Evolutionary conservation across 768 basidiomycete species (phyloP).

Genomic region (Boletus rufocinnamomeus): DNA sequence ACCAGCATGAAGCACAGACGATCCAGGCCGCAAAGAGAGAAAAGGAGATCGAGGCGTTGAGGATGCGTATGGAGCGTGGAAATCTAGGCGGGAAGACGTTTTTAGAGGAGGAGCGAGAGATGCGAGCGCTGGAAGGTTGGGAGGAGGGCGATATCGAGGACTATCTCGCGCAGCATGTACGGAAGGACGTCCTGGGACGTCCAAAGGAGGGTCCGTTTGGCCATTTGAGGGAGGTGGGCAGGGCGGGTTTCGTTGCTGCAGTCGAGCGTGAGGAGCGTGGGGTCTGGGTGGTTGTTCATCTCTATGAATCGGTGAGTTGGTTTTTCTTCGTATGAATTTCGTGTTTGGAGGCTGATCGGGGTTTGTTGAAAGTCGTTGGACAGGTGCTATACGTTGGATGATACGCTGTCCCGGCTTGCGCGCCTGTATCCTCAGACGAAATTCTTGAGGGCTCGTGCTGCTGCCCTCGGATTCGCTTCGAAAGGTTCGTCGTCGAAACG

Average conservation of each 20-base stretch:
- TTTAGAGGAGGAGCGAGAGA: slow-evolving; percentile 74
- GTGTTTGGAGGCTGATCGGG: slow-evolving; percentile 3
- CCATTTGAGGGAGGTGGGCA: slow-evolving; percentile 78
- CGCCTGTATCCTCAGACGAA: slow-evolving; percentile 71
- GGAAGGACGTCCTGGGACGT: slow-evolving; percentile 49
- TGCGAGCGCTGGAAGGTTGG: slow-evolving; percentile 46
- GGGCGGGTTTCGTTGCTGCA: slow-evolving; percentile 69
- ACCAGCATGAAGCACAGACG: slow-evolving; percentile 67
- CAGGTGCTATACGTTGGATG: slow-evolving; percentile 71
- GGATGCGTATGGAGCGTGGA: slow-evolving; percentile 61
- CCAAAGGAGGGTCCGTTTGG: slow-evolving; percentile 64
- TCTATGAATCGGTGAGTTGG: slow-evolving; percentile 73
- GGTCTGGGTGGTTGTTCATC: slow-evolving; percentile 83
- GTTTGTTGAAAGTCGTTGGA: slow-evolving; percentile 60
- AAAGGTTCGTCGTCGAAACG: slow-evolving; percentile 27
- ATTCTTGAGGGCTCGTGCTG: slow-evolving; percentile 80
- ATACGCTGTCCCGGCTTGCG: slow-evolving; percentile 65
- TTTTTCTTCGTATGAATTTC: not conserved
- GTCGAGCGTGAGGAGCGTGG: slow-evolving; percentile 70
- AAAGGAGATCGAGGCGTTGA: slow-evolving; percentile 53
- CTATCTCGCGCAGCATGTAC: slow-evolving; percentile 15
- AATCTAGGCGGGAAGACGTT: slow-evolving; percentile 70
- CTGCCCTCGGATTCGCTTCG: slow-evolving; percentile 70
- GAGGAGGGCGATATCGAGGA: slow-evolving; percentile 35
- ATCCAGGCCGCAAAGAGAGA: slow-evolving; percentile 54